phyloP scores from a whole-genome alignment of 345 rosid species.

The Turnera subulata region DNA sequence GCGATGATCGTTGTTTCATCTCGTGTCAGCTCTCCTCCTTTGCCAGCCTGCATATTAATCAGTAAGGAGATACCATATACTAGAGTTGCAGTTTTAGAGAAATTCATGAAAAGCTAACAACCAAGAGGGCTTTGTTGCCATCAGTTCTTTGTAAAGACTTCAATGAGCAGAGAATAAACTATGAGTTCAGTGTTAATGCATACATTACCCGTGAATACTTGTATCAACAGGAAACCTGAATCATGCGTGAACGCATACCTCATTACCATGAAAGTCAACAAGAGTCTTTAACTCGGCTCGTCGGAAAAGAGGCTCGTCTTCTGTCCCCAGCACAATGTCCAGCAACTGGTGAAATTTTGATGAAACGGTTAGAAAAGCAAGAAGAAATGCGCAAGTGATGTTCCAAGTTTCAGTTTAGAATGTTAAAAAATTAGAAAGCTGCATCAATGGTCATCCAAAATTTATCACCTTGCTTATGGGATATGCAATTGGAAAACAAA shows the following conservation, averaged over 20 bases:
- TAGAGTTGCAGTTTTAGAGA: neutral
- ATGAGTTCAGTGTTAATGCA: too few species aligned
- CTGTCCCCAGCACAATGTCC: conserved; percentile 73
- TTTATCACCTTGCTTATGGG: conserved; percentile 87
- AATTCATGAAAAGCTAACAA: neutral
- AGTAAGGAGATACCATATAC: neutral
- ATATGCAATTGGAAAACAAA: conserved; percentile 84
- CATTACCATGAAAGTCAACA: conserved; percentile 84
- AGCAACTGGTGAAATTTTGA: conserved; percentile 54
- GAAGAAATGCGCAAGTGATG: too few species aligned
- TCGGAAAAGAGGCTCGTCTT: conserved; percentile 81
- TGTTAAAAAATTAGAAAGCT: too few species aligned
- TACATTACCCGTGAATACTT: too few species aligned
- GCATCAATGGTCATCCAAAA: neutral
- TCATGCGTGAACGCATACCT: conserved; percentile 38
- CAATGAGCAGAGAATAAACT: too few species aligned
- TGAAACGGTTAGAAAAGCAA: too few species aligned
- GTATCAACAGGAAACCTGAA: neutral
- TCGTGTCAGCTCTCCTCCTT: conserved; percentile 89
- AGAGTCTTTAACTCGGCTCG: conserved; percentile 97
- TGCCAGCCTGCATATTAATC: conserved; percentile 61
- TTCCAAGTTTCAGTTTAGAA: neutral
- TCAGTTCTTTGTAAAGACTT: too few species aligned
- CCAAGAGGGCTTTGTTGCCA: too few species aligned
- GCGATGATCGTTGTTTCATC: conserved; percentile 93